Evolutionary conservation across 2,329 filamentous ascomycete species (phyloP).

Genomic region (Fusarium temperatum): DNA sequence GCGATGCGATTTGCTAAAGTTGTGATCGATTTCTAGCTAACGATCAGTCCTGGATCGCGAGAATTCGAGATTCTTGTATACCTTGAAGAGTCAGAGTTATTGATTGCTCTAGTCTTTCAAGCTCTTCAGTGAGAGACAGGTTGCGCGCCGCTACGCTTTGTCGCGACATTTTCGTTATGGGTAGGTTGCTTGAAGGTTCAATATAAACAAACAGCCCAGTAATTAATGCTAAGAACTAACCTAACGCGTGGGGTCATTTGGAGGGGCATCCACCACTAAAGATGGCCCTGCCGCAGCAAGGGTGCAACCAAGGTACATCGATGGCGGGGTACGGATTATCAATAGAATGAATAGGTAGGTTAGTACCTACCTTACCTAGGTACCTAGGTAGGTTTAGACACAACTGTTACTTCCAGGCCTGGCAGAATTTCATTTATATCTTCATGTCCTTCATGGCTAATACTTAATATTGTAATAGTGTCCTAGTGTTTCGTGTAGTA

Average conservation of each 20-base stretch:
- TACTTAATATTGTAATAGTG: background rate
- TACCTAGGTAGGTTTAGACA: background rate
- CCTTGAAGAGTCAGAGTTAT: conserved; percentile 96
- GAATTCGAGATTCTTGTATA: conserved; percentile 44
- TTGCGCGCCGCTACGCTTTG: conserved; percentile 59
- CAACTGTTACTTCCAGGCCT: background rate
- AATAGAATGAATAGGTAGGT: background rate
- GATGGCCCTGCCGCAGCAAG: background rate
- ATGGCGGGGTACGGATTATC: conserved; percentile 22
- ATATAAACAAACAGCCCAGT: background rate
- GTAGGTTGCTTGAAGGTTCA: conserved; percentile 15
- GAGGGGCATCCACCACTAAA: conserved; percentile 4
- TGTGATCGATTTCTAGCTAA: conserved; percentile 90
- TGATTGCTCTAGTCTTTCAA: conserved; percentile 94
- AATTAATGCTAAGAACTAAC: background rate
- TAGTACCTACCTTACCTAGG: too few relatives aligned
- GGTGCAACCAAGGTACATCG: background rate
- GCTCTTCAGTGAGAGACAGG: conserved; percentile 89
- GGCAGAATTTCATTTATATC: background rate
- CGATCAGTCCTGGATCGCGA: background rate
- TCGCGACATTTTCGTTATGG: conserved; percentile 56
- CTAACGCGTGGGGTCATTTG: conserved; percentile 16
- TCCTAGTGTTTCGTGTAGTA: conserved; percentile 62
- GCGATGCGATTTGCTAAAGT: conserved; percentile 95
- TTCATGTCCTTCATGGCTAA: background rate